Evolutionary conservation across 2,329 filamentous ascomycete genomes (phyloP), one percentile per base, ranked within the genome.

Genomic region (Cercospora sp.): DNA sequence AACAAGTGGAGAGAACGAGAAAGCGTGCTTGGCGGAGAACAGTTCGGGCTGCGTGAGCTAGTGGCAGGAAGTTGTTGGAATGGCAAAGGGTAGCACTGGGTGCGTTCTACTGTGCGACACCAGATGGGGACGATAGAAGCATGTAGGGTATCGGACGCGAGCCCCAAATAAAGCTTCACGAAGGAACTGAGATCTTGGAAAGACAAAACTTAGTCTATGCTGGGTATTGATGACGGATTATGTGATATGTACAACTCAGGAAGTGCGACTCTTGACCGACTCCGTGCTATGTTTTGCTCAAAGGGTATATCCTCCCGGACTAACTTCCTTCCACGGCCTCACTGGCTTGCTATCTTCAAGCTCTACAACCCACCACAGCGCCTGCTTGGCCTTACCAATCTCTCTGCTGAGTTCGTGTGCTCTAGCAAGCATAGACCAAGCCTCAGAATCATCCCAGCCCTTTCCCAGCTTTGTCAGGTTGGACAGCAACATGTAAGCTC

Each of bases 311-410:
- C 74, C 75, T 30, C 74, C 75, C 12, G 73, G 70, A 3, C 62
- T 63, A 13, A 72, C 85, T 72, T 86, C 89, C 32, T 84, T 86
- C 95, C 94, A 98, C 67, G 87, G 86, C 66, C 95, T 88, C 59
- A 97, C 86, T 0, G 90, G 92, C 71, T 88, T 88, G 7, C 88
- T 89, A 78, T 99, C 94, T 78, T 98, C 95, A 32, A 99, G 84
- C 80, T 97, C 93, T 12, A 99, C 91, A 74, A 94, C 97, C 93
- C 94, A 98, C 95, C 95, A 98, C 6, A 98, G 85, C 57, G 94
- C 93, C 74, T 95, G 91, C 81, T 94, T 96, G 13, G 95, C 91
- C 82, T 94, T 97, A 43, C 95, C 91, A 1, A 88, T 80, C 81
- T 97, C 92, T 0, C 91, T 91, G 66, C 92, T 91, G 77, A 93